Conservation (phyloP, 2,329 filamentous ascomycete genomes). For the Phoma sp. region DNA sequence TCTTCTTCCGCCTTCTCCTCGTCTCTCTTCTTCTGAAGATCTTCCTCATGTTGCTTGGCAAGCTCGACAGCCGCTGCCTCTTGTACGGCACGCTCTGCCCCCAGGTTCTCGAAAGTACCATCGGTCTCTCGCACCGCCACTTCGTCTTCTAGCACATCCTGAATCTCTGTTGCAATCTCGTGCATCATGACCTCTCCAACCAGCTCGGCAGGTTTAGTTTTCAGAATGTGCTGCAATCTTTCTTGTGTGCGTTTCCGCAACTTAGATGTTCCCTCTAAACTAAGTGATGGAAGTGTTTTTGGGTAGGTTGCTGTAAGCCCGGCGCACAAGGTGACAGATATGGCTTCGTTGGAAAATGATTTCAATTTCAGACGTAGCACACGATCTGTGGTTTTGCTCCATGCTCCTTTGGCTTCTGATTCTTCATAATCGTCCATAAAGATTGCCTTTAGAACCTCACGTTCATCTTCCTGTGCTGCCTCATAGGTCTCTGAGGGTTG, state of each 20-base stretch:
- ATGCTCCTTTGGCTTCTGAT: slow-evolving; percentile 74
- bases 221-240: slow-evolving; percentile 73
- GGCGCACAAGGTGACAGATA: slow-evolving; percentile 75
- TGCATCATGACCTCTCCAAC: slow-evolving; percentile 71
- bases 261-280: slow-evolving; percentile 67
- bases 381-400: slow-evolving; percentile 85
- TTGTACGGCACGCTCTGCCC: slow-evolving; percentile 85
- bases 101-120: slow-evolving; percentile 79
- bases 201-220: slow-evolving; percentile 70
- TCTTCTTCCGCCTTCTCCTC: slow-evolving; percentile 70
- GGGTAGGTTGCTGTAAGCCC: slow-evolving; percentile 91
- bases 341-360: slow-evolving; percentile 73
- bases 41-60: slow-evolving; percentile 55
- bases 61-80: slow-evolving; percentile 72
- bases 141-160: slow-evolving; percentile 83
- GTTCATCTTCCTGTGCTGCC: slow-evolving; percentile 85
- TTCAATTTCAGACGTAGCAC: slow-evolving; percentile 82
- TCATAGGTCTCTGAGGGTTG: slow-evolving; percentile 68
- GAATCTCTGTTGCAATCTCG: slow-evolving; percentile 64
- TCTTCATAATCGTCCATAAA: slow-evolving; percentile 88
- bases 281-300: slow-evolving; percentile 77
- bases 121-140: slow-evolving; percentile 77
- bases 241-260: slow-evolving; percentile 74
- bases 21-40: slow-evolving; percentile 49
- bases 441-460: slow-evolving; percentile 83